A percentile compares a stretch with the other conserved stretches of the same genome.
Evolutionary conservation across 352 stramenopile species (phyloP).

Genomic region (Phytophthora idaei): DNA sequence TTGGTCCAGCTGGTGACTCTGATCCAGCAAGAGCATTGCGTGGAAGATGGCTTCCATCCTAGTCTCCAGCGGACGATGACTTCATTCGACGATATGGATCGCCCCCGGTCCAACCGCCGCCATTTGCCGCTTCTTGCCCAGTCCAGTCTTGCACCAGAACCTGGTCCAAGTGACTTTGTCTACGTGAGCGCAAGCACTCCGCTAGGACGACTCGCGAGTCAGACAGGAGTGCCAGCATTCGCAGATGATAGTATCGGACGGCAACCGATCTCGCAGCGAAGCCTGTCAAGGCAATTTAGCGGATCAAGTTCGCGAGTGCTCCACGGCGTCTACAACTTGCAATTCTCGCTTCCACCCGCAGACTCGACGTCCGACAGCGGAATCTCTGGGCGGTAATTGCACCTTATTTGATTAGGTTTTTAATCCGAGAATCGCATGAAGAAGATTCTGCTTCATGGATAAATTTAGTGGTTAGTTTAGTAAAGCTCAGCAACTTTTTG

Average conservation of each 20-base stretch:
- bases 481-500: too few species aligned
- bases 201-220: background rate
- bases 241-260: conserved; percentile 6
- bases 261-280: conserved; percentile 1
- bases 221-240: conserved; percentile 4
- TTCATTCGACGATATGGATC: conserved; percentile 23
- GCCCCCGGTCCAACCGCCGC: conserved; percentile 1
- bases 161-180: conserved; percentile 23
- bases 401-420: background rate
- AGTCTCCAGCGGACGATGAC: conserved; percentile 17
- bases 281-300: conserved; percentile 10
- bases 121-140: conserved; percentile 27
- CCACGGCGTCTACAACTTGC: conserved; percentile 26
- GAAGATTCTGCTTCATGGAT: background rate
- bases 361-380: conserved; percentile 9
- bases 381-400: background rate
- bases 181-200: conserved; percentile 18
- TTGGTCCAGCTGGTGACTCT: conserved; percentile 44
- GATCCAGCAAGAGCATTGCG: conserved; percentile 24
- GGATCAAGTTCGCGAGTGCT: conserved; percentile 22
- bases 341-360: background rate
- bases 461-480: too few species aligned
- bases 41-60: conserved; percentile 13
- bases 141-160: conserved; percentile 22
- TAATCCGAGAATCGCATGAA: background rate